Percentiles rank a stretch among this genome's conserved stretches.
Evolutionary conservation across 1,284 basidiomycete species (phyloP).

Genomic region (Ustilago loliicola): DNA sequence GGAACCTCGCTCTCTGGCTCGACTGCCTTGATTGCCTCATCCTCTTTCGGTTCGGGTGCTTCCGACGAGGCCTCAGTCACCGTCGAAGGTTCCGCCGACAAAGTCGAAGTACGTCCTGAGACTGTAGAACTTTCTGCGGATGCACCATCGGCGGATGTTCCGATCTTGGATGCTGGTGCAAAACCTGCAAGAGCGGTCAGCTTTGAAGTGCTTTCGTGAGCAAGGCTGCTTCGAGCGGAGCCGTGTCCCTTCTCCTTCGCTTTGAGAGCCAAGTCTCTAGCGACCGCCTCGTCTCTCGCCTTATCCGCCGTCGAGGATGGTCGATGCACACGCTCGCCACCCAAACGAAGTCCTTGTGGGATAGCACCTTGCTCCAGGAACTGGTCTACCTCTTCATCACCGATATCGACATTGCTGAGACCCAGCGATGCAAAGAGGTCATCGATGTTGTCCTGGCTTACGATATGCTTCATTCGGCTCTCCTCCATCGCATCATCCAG

Average conservation of each 20-base stretch:
- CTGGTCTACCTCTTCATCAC: constrained; percentile 62
- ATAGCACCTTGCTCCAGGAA: constrained; percentile 61
- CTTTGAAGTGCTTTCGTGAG: constrained; percentile 4
- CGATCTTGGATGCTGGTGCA: constrained; percentile 19
- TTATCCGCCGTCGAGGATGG: constrained; percentile 51
- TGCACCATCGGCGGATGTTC: constrained; percentile 9
- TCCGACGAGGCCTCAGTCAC: constrained; percentile 4
- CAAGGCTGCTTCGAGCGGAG: constrained; percentile 32
- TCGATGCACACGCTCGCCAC: constrained; percentile 49
- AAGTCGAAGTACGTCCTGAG: constrained; percentile 2
- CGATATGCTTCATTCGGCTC: constrained; percentile 47
- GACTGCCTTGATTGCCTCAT: constrained; percentile 8
- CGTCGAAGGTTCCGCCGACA: constrained; percentile 1
- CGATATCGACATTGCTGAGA: constrained; percentile 59
- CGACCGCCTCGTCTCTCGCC: constrained; percentile 54
- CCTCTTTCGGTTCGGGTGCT: not conserved
- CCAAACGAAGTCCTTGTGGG: constrained; percentile 48
- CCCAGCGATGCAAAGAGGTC: constrained; percentile 66
- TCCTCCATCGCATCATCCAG: constrained; percentile 54
- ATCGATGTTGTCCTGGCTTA: constrained; percentile 57
- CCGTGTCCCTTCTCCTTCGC: constrained; percentile 49
- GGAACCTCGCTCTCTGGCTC: not conserved
- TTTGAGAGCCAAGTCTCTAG: constrained; percentile 46
- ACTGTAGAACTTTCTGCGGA: constrained; percentile 8
- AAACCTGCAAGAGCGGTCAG: constrained; percentile 5